Conservation (phyloP, 306 rosid genomes). For the Lathyrus sativus region DNA sequence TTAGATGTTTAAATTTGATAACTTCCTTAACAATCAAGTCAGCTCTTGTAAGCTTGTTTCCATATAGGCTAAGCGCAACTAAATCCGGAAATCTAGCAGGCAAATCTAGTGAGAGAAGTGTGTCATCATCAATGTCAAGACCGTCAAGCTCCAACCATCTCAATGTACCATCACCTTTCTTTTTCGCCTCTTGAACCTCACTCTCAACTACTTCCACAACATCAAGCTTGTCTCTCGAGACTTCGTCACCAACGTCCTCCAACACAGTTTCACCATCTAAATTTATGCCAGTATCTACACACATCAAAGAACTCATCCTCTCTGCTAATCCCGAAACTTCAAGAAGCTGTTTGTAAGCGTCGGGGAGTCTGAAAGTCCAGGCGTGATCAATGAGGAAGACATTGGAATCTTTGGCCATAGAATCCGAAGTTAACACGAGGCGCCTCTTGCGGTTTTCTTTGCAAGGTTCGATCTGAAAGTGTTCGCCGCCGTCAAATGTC, state of each 20-base stretch:
- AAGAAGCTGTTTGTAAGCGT: constrained; percentile 76
- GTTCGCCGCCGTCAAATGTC: constrained; percentile 76
- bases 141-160: constrained; percentile 93
- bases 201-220: constrained; percentile 56
- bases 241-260: constrained; percentile 25
- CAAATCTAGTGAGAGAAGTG: constrained; percentile 59
- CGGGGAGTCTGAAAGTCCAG: constrained; percentile 95
- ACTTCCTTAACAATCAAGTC: constrained; percentile 67
- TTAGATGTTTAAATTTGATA: constrained; percentile 63
- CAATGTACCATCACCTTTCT: constrained; percentile 50
- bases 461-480: constrained; percentile 73
- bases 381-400: constrained; percentile 94
- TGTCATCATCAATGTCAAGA: constrained; percentile 71
- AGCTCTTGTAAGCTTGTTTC: constrained; percentile 61
- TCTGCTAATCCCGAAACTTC: constrained; percentile 87
- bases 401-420: constrained; percentile 56
- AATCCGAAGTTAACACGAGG: constrained; percentile 63
- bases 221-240: constrained; percentile 32
- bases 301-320: constrained; percentile 90
- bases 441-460: constrained; percentile 62
- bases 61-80: constrained; percentile 77
- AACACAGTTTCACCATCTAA: constrained; percentile 54
- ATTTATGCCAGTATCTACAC: constrained; percentile 61
- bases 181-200: constrained; percentile 55
- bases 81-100: constrained; percentile 69